These are phyloP conservation scores for Neonectria sp. DNA, from an alignment of 2,329 filamentous ascomycete genomes.

Conservation along the genomic window DNA sequence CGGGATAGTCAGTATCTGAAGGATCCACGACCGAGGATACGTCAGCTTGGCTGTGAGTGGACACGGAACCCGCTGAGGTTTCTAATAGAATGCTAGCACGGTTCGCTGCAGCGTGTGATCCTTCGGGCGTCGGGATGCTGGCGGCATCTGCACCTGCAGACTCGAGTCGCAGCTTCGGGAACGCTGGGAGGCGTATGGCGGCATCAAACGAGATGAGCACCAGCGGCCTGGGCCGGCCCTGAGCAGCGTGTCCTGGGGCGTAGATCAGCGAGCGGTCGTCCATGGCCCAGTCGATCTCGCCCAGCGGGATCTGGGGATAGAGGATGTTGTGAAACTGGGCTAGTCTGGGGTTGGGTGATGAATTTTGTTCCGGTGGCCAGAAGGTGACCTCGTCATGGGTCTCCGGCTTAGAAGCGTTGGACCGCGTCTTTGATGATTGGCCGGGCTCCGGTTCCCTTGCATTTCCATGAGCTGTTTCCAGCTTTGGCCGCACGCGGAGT, in stretches of 20 bases:
- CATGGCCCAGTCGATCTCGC: slow-evolving; percentile 57
- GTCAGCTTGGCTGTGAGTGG: neutral
- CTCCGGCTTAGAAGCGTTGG: neutral
- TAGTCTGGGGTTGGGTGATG: slow-evolving; percentile 8
- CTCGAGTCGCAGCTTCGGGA: slow-evolving; percentile 29
- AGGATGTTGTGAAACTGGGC: slow-evolving; percentile 54
- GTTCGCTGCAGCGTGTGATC: neutral
- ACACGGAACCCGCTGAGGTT: neutral
- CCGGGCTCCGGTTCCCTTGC: neutral
- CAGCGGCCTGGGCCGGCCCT: slow-evolving; percentile 37
- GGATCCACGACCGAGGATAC: neutral
- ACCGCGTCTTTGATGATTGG: neutral
- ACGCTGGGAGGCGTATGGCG: slow-evolving; percentile 40
- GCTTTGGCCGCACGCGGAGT: slow-evolving; percentile 53
- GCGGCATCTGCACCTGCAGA: neutral
- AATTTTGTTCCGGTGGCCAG: slow-evolving; percentile 44
- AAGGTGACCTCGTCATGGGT: slow-evolving; percentile 20
- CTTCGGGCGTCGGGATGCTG: neutral
- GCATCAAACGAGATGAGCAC: slow-evolving; percentile 52
- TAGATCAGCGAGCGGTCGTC: slow-evolving; percentile 67
- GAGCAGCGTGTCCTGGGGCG: slow-evolving; percentile 41
- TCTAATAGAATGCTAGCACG: neutral
- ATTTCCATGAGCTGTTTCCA: neutral
- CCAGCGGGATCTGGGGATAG: slow-evolving; percentile 52
- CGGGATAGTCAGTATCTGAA: neutral